Conservation (phyloP, 2,329 filamentous ascomycete genomes). For the Scortechinia acanthostroma region DNA sequence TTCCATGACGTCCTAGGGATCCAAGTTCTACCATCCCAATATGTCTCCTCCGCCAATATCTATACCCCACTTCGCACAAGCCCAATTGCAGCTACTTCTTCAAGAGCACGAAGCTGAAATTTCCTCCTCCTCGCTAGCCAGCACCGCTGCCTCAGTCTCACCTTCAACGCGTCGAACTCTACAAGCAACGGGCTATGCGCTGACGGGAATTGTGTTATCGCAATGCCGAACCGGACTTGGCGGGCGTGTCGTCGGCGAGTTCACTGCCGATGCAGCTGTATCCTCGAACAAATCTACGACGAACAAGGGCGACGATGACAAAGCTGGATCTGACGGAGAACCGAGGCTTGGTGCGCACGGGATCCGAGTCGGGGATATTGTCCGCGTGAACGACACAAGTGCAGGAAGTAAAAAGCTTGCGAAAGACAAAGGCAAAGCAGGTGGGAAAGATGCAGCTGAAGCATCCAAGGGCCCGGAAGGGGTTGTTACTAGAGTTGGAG, state of each 20-base stretch:
- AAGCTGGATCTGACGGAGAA: background rate
- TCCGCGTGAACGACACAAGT: background rate
- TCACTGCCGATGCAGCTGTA: background rate
- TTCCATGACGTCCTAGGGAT: too few relatives aligned
- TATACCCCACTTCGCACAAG: background rate
- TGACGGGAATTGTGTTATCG: background rate
- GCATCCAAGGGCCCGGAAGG: conserved; percentile 61
- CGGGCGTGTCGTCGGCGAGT: background rate
- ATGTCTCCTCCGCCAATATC: background rate
- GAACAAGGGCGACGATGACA: background rate
- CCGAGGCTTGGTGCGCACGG: background rate
- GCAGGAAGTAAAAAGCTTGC: background rate
- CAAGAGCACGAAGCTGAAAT: background rate
- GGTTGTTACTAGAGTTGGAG: conserved; percentile 61
- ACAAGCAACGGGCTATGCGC: conserved; percentile 1
- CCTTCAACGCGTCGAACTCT: conserved; percentile 1
- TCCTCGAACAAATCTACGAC: background rate
- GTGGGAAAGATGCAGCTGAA: conserved; percentile 67
- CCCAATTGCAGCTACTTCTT: background rate
- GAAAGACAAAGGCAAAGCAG: conserved; percentile 43
- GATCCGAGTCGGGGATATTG: background rate
- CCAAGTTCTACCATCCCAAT: too few relatives aligned
- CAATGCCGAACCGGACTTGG: background rate
- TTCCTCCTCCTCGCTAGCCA: conserved; percentile 2
- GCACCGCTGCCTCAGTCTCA: background rate